Conservation (phyloP, 2,329 filamentous ascomycete genomes). For the Teratosphaeria viscida region DNA sequence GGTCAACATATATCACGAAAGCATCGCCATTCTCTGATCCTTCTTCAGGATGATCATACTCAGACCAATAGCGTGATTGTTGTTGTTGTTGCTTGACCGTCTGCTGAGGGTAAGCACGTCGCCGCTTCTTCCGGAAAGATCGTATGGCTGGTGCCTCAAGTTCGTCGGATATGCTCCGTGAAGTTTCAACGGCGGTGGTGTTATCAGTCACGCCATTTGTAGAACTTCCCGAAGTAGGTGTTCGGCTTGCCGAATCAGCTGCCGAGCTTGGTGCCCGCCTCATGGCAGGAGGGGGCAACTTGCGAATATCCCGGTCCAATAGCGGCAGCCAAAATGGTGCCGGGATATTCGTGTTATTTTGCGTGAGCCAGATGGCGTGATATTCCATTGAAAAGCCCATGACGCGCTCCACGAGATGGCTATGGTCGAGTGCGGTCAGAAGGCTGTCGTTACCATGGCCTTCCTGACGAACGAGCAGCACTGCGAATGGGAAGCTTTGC, state of each 20-base stretch:
- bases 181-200: conserved; percentile 24
- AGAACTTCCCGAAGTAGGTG: conserved; percentile 30
- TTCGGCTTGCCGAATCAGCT: conserved; percentile 11
- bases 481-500: conserved; percentile 39
- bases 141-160: conserved; percentile 30
- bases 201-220: conserved; percentile 25
- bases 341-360: conserved; percentile 36
- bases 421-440: conserved; percentile 35
- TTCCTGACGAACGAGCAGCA: conserved; percentile 42
- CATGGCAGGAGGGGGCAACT: conserved; percentile 33
- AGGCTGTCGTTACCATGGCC: conserved; percentile 30
- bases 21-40: conserved; percentile 41
- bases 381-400: conserved; percentile 44
- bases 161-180: conserved; percentile 23
- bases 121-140: conserved; percentile 35
- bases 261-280: conserved; percentile 9
- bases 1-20: conserved; percentile 67
- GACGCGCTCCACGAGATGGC: conserved; percentile 42
- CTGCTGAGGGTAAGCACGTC: conserved; percentile 2
- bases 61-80: conserved; percentile 61
- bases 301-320: conserved; percentile 42
- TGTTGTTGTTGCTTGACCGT: not conserved
- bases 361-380: conserved; percentile 42
- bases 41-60: conserved; percentile 75
- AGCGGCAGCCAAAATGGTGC: conserved; percentile 40